Base-by-base conservation (phyloP, 1,284 basidiomycete genomes). In the Pseudozyma hubeiensis region DNA sequence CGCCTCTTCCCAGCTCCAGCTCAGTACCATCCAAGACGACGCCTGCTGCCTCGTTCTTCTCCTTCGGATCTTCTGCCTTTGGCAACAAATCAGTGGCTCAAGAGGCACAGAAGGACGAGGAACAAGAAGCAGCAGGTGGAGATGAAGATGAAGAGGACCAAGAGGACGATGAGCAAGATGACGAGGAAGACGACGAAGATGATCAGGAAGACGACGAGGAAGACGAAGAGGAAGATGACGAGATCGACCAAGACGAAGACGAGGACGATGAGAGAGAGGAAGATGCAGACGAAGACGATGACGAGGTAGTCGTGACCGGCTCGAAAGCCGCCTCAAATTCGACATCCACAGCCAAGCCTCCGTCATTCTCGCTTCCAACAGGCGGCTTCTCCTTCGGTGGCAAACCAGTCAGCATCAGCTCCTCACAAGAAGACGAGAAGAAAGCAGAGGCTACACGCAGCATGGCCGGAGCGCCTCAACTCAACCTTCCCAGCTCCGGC, bases 331-430 rank as follows among this genome's bases (percentile, higher is more conserved):
- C 60, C 14, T 40, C 52, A 9, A 19, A 45, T n/a, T 33, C 58
- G 5, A 46, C 35, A 29, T 30, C 55, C 4, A 14, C 43, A 10
- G 53, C 41, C 46, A 56, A 67, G 31, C 53, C 70, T 16, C 64
- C 70, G 2, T 59, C 57, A 5, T 75, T 75, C 53, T 53, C 58
- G 10, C 59, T 75, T 2, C 71, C 71, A 3, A 43, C 55, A 13
- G 63, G 63, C 30, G 71, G 71, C 41, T 75, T 75, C 37, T 66
- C 71, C 1, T 75, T 75, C 34, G 60, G 63, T n/a, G 71, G 71
- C 34, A 75, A 69, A 44, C 55, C 63, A 10, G 31, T 75, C 19
- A 43, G 11, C 33, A 43, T 33, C 9, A 24, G 35, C 33, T 43
- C 53, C 1, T 41, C 56, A 2, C 45, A 52, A 0, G 61, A 67